A percentile compares a stretch with the other conserved stretches of the same genome.
phyloP scores from a whole-genome alignment of 2,329 filamentous ascomycete genomes.

The Emergomyces pasteurianus region DNA sequence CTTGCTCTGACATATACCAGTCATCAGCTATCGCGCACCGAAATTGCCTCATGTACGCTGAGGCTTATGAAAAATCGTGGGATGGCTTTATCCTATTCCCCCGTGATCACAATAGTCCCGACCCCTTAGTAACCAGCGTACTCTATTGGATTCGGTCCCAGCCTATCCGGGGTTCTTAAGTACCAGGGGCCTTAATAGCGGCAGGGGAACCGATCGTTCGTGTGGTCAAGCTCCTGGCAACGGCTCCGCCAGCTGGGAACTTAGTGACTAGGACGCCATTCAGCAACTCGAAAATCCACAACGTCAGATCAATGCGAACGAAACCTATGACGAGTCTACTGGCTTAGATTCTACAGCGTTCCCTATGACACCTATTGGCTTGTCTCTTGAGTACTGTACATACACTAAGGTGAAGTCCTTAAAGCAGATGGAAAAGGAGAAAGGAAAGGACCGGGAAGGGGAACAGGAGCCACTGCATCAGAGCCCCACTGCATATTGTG shows the following conservation, averaged over 20 bases:
- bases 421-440: too few relatives aligned
- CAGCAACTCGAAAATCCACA: neutral
- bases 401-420: too few relatives aligned
- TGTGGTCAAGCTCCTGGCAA: neutral
- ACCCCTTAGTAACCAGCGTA: neutral
- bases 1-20: constrained; percentile 11
- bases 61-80: too few relatives aligned
- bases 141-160: neutral
- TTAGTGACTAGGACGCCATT: neutral
- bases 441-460: too few relatives aligned
- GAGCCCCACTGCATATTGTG: too few relatives aligned
- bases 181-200: too few relatives aligned
- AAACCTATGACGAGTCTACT: neutral
- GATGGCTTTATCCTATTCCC: neutral
- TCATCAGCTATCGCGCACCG: neutral
- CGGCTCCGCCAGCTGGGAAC: neutral
- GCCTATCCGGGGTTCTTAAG: too few relatives aligned
- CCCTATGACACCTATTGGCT: too few relatives aligned
- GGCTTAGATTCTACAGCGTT: neutral
- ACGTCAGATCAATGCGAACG: neutral
- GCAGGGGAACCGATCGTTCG: too few relatives aligned
- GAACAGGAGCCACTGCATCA: too few relatives aligned
- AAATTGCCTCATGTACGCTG: neutral
- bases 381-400: too few relatives aligned
- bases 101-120: neutral